Percentiles rank a stretch among this genome's conserved stretches.
phyloP scores from a whole-genome alignment of 2,329 filamentous ascomycete species.

The Claviceps sp. region DNA sequence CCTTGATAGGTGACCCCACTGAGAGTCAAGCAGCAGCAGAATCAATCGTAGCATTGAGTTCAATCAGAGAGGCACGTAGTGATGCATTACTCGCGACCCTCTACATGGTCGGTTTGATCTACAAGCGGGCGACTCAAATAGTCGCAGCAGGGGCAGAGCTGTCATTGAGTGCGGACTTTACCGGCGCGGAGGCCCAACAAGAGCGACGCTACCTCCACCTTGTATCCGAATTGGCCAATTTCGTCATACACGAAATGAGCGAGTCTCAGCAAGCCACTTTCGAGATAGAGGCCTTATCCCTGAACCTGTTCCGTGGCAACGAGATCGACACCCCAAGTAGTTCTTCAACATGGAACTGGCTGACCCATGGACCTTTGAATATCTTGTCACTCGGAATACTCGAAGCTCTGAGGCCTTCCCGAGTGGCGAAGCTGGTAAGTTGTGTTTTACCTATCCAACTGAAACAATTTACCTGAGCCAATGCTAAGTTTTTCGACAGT shows the following conservation, averaged over 20 bases:
- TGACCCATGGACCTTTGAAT: slow-evolving; percentile 17
- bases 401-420: slow-evolving; percentile 20
- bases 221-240: slow-evolving; percentile 22
- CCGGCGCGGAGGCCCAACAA: slow-evolving; percentile 12
- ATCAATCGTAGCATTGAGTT: slow-evolving; percentile 5
- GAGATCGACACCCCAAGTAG: background rate
- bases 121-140: slow-evolving; percentile 24
- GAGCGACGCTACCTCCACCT: slow-evolving; percentile 24
- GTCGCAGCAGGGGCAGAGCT: slow-evolving; percentile 12
- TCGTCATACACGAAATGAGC: slow-evolving; percentile 23
- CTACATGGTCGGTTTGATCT: slow-evolving; percentile 25
- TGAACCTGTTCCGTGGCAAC: slow-evolving; percentile 25
- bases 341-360: slow-evolving; percentile 18
- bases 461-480: background rate
- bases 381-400: slow-evolving; percentile 26
- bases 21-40: slow-evolving; percentile 1
- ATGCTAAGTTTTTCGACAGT: slow-evolving; percentile 14
- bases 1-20: slow-evolving; percentile 6
- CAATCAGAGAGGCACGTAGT: slow-evolving; percentile 16
- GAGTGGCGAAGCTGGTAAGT: slow-evolving; percentile 23
- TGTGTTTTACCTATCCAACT: background rate
- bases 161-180: slow-evolving; percentile 20
- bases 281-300: slow-evolving; percentile 18
- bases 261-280: slow-evolving; percentile 23
- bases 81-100: slow-evolving; percentile 27